These are phyloP conservation scores for Lachnellula cervina DNA, from an alignment of 2,329 filamentous ascomycete species.

Conservation along the genomic window DNA sequence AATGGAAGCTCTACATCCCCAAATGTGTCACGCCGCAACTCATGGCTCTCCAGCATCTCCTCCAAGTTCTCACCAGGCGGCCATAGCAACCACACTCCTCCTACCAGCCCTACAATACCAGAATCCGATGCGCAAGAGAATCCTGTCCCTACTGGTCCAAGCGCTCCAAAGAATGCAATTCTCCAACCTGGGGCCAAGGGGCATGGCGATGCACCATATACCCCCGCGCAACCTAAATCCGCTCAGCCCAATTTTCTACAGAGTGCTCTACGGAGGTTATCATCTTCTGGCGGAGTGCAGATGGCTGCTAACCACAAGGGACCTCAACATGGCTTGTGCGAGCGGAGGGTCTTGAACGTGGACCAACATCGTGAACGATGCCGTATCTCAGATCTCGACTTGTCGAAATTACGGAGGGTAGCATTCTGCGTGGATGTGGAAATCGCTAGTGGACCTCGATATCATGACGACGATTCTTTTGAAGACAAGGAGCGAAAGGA, in stretches of 20 bases:
- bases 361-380: slow-evolving; percentile 76
- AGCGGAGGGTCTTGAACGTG: slow-evolving; percentile 78
- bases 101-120: slow-evolving; percentile 24
- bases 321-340: slow-evolving; percentile 66
- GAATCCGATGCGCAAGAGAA: slow-evolving; percentile 29
- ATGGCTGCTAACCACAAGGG: slow-evolving; percentile 36
- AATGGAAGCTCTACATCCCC: slow-evolving; percentile 24
- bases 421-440: slow-evolving; percentile 97
- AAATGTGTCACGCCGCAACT: slow-evolving; percentile 50
- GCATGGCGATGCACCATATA: slow-evolving; percentile 63
- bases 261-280: slow-evolving; percentile 76
- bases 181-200: slow-evolving; percentile 50
- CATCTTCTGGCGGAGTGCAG: slow-evolving; percentile 54
- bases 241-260: slow-evolving; percentile 69
- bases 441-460: slow-evolving; percentile 82
- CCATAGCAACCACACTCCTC: slow-evolving; percentile 24
- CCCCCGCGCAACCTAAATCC: slow-evolving; percentile 67
- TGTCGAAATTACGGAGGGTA: slow-evolving; percentile 77
- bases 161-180: slow-evolving; percentile 52
- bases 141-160: slow-evolving; percentile 29
- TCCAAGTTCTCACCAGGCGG: slow-evolving; percentile 69
- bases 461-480: slow-evolving; percentile 52
- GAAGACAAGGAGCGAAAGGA: slow-evolving; percentile 42
- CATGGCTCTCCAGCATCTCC: slow-evolving; percentile 91
- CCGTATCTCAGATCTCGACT: slow-evolving; percentile 71